A percentile compares a stretch with the other conserved stretches of the same genome.
Conservation (phyloP, 1,139 yeast genomes). For the Suhomyces kunorum region DNA sequence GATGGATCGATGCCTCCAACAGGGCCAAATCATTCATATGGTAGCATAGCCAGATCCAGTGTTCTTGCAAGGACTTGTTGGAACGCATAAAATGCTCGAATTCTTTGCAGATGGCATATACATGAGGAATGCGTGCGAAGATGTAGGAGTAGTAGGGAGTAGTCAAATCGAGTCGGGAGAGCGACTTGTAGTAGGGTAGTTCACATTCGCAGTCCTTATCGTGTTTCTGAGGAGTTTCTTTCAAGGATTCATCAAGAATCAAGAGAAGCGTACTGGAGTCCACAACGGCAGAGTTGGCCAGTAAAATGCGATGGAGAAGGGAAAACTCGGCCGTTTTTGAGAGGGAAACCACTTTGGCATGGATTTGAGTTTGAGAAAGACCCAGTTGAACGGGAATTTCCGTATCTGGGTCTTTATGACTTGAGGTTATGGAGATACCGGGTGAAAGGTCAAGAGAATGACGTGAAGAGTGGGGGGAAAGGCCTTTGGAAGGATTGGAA, state of each 20-base stretch:
- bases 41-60: constrained; percentile 35
- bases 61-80: constrained; percentile 22
- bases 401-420: neutral
- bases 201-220: constrained; percentile 19
- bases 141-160: constrained; percentile 18
- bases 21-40: constrained; percentile 32
- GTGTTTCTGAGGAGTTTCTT: constrained; percentile 4
- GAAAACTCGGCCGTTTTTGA: constrained; percentile 6
- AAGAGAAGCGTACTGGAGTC: constrained; percentile 16
- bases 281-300: constrained; percentile 4
- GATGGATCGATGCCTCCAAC: constrained; percentile 23
- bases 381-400: neutral
- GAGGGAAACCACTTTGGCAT: neutral
- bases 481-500: constrained; percentile 18
- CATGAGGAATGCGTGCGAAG: constrained; percentile 21
- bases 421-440: neutral
- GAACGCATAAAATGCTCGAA: constrained; percentile 19
- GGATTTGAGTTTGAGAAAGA: neutral
- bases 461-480: no score
- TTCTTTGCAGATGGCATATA: constrained; percentile 22
- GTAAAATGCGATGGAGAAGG: constrained; percentile 5
- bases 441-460: neutral
- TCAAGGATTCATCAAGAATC: constrained; percentile 15
- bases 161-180: constrained; percentile 15
- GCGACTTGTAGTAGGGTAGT: constrained; percentile 18